These are phyloP conservation scores for Dionaea muscipula DNA, from an alignment of 179 eudicot genomes.

Conservation along the genomic window DNA sequence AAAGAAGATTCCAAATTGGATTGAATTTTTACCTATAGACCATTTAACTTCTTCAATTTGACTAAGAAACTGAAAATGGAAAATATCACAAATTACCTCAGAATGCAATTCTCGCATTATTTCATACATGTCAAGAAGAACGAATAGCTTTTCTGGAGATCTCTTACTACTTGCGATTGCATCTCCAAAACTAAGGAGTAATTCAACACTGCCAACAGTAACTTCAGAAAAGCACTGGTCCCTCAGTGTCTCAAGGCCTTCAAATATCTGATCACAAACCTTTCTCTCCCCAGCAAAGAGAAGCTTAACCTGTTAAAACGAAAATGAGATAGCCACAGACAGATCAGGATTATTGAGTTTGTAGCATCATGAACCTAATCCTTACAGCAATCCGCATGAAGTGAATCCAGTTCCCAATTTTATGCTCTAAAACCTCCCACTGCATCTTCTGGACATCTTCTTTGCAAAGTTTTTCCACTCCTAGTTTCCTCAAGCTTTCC, in stretches of 20 bases:
- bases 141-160: conserved; percentile 66
- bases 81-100: conserved; percentile 30
- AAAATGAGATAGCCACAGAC: not conserved
- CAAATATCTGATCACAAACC: conserved; percentile 57
- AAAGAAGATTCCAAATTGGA: too few species aligned
- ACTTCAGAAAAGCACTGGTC: conserved; percentile 72
- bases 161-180: conserved; percentile 68
- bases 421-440: conserved; percentile 69
- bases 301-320: conserved; percentile 45
- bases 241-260: conserved; percentile 44
- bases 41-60: too few species aligned
- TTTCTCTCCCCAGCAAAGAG: conserved; percentile 61
- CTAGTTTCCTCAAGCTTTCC: conserved; percentile 54
- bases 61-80: not conserved
- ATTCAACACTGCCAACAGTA: conserved; percentile 46
- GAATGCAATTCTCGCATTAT: conserved; percentile 61
- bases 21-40: too few species aligned
- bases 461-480: conserved; percentile 64
- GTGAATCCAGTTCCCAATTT: conserved; percentile 71
- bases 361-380: not conserved
- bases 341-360: not conserved
- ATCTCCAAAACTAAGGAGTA: conserved; percentile 66
- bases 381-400: conserved; percentile 72
- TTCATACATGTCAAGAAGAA: conserved; percentile 67
- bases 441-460: conserved; percentile 78